Evolutionary conservation across 2,329 filamentous ascomycete species (phyloP).

Genomic region (Trichophyton benhamiae): DNA sequence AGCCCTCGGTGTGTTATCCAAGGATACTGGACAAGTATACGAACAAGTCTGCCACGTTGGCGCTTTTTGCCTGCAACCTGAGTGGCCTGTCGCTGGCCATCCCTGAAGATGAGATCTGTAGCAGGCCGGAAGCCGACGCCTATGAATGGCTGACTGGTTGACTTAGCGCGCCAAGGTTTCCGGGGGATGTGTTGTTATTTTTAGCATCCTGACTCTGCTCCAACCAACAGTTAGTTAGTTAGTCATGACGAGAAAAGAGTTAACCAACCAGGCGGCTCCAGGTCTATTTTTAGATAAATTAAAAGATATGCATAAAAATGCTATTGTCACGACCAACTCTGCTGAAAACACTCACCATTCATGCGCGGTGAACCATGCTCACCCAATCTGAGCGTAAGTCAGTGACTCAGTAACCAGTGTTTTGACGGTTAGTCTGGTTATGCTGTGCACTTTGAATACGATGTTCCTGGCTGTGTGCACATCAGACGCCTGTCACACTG

Average conservation of each 20-base stretch:
- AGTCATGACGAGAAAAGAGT: too few relatives aligned
- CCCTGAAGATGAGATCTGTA: not conserved
- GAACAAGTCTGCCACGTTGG: not conserved
- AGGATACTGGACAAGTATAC: not conserved
- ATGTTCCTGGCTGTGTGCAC: not conserved
- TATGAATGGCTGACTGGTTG: not conserved
- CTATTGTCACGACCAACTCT: not conserved
- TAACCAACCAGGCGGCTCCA: not conserved
- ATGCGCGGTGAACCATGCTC: not conserved
- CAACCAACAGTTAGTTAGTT: not conserved
- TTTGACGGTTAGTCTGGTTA: not conserved
- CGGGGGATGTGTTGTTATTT: not conserved
- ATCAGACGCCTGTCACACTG: not conserved
- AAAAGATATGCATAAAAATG: not conserved
- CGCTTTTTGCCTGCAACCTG: not conserved
- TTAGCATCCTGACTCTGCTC: not conserved
- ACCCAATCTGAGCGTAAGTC: not conserved
- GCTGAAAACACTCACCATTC: not conserved
- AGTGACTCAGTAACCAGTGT: too few relatives aligned
- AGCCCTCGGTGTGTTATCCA: not conserved
- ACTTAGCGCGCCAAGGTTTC: not conserved
- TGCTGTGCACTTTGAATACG: not conserved
- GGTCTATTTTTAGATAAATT: not conserved
- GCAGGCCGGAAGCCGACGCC: not conserved
- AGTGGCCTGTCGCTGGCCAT: not conserved